These are phyloP conservation scores for Cylindrotheca fusiformis DNA, from an alignment of 108 stramenopile species.

Conservation along the genomic window DNA sequence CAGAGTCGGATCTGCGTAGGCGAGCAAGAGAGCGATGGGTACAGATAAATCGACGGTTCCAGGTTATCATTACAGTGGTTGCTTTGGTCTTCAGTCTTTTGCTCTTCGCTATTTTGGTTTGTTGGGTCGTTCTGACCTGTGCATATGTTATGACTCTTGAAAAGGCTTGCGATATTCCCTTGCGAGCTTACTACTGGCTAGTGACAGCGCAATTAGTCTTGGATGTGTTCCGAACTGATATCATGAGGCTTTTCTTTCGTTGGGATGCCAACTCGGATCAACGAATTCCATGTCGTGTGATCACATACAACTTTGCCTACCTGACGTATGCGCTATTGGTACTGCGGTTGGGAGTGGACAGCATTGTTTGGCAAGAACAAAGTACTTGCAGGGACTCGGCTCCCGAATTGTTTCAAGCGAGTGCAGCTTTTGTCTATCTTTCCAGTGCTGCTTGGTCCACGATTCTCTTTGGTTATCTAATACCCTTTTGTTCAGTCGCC, in stretches of 20 bases:
- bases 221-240: slow-evolving; percentile 71
- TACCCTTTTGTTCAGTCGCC: slow-evolving; percentile 61
- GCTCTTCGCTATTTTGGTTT: slow-evolving; percentile 54
- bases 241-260: slow-evolving; percentile 59
- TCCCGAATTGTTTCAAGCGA: slow-evolving; percentile 53
- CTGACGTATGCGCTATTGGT: slow-evolving; percentile 59
- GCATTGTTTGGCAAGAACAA: slow-evolving; percentile 37
- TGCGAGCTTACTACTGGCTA: slow-evolving; percentile 69
- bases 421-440: slow-evolving; percentile 48
- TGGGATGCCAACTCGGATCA: slow-evolving; percentile 48
- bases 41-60: slow-evolving; percentile 63
- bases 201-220: slow-evolving; percentile 62
- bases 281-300: slow-evolving; percentile 36
- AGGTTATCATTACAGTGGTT: slow-evolving; percentile 48
- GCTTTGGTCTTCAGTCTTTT: slow-evolving; percentile 58
- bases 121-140: slow-evolving; percentile 65
- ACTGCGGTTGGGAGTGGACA: slow-evolving; percentile 47
- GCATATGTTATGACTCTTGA: slow-evolving; percentile 63
- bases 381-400: slow-evolving; percentile 56
- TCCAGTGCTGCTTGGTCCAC: slow-evolving; percentile 63
- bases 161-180: slow-evolving; percentile 68
- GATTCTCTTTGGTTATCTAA: slow-evolving; percentile 56
- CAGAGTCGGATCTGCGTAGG: slow-evolving; percentile 37
- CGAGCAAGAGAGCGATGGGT: slow-evolving; percentile 55
- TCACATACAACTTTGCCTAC: slow-evolving; percentile 65